phyloP scores from a whole-genome alignment of 352 stramenopile species.

The Phytophthora aleatoria region DNA sequence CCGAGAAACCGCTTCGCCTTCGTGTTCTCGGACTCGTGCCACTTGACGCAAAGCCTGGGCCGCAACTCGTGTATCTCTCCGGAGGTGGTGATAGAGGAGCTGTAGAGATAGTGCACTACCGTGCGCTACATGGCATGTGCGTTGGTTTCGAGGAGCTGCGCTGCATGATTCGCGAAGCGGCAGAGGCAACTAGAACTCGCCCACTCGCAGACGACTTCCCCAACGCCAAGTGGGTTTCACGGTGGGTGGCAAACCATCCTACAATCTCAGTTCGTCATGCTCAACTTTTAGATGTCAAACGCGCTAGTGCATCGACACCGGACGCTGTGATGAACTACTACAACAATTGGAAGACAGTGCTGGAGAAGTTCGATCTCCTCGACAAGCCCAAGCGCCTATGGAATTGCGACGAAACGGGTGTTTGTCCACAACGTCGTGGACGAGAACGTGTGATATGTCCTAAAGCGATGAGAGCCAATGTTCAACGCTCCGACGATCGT shows the following conservation, averaged over 20 bases:
- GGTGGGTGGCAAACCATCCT: background rate
- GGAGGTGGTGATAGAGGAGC: no score
- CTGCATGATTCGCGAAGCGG: no score
- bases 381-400: background rate
- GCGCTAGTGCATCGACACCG: background rate
- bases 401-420: background rate
- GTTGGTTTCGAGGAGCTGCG: no score
- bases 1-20: no score
- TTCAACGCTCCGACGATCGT: background rate
- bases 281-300: background rate
- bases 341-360: background rate
- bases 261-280: background rate
- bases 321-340: background rate
- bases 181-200: no score
- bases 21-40: no score
- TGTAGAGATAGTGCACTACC: no score
- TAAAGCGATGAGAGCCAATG: background rate
- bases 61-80: no score
- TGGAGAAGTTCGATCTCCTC: background rate
- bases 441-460: background rate
- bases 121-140: no score
- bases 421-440: background rate
- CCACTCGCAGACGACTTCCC: background rate
- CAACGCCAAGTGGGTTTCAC: background rate
- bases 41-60: no score